A percentile compares a stretch with the other conserved stretches of the same genome.
These are phyloP conservation scores for Eragrostis curvula DNA, from an alignment of 176 grass and related monocot genomes.

Conservation along the genomic window DNA sequence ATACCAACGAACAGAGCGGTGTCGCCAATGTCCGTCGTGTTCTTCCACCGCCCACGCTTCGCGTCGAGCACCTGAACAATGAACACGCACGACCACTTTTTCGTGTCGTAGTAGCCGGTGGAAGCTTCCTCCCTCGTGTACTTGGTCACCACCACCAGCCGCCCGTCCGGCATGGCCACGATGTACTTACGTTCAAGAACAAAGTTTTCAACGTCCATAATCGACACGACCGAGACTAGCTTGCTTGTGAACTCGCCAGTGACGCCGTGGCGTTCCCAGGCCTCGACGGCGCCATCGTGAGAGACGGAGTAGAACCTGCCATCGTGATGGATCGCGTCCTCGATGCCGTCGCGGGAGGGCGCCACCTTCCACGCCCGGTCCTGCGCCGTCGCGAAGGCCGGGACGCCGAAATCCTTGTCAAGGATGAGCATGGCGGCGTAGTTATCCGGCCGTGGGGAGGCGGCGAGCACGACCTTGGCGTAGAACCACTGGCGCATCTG, in stretches of 20 bases:
- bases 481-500: not conserved
- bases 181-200: not conserved
- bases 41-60: not conserved
- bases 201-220: not conserved
- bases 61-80: not conserved
- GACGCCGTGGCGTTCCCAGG: not conserved
- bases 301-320: not conserved
- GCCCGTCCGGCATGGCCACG: not conserved
- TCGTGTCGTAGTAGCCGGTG: not conserved
- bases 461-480: slow-evolving; percentile 8
- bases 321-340: slow-evolving; percentile 23
- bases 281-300: slow-evolving; percentile 9
- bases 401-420: not conserved
- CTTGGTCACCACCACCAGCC: slow-evolving; percentile 20
- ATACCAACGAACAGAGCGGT: not conserved
- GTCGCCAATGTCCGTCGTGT: not conserved
- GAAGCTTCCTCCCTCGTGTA: no score
- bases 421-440: slow-evolving; percentile 19
- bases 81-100: not conserved
- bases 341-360: not conserved
- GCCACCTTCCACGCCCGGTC: not conserved
- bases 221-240: not conserved
- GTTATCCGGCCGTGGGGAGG: not conserved
- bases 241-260: not conserved
- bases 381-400: not conserved